Base-by-base conservation (phyloP, 2,329 filamentous ascomycete genomes). In the Diaporthe batatas region DNA sequence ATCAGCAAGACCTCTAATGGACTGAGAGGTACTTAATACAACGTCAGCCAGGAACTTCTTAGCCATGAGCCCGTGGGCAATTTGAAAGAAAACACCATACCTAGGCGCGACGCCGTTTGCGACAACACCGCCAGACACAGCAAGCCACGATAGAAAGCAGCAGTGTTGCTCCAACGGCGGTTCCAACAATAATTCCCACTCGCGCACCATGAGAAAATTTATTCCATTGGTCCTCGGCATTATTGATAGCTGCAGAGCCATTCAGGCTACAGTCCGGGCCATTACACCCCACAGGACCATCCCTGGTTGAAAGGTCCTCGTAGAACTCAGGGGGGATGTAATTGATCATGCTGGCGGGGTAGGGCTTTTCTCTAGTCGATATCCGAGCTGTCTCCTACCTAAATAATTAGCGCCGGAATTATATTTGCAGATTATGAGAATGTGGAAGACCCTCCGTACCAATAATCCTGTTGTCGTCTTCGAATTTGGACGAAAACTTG, bases 111-210 rank as follows among this genome's bases (percentile, higher is more conserved):
- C 32, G 62, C 39, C 62, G 62, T 29, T 67, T 53, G 47, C 62
- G 62, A 25, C 21, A 39, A 51, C n/a, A 67, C 4, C 62, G 62
- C 62, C 62, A 67, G 8, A 67, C 4, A n/a, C 47, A 53, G 16
- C 32, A 67, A 23, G 62, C n/a, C n/a, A 39, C 7, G 6, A 53
- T 10, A 3, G 47, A 67, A 25, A 67, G 0, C 32, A 67, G 18
- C 21, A 72, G 34, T 2, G 55, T 53, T 3, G 29, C 71, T 12
- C 62, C 71, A 23, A 64, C 54, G 29, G 29, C 25, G 16, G 64
- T 36, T 3, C 71, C 71, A 6, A 62, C 25, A 8, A 72, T 69
- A 1, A 72, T 69, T 1, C 71, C 71, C 2, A 62, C 44, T 25
- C 53, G 49, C 1, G 44, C 64, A 25, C 64, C 64, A 1, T 14